phyloP scores from a whole-genome alignment of 2,329 filamentous ascomycete genomes.

The Fonsecaea nubica region DNA sequence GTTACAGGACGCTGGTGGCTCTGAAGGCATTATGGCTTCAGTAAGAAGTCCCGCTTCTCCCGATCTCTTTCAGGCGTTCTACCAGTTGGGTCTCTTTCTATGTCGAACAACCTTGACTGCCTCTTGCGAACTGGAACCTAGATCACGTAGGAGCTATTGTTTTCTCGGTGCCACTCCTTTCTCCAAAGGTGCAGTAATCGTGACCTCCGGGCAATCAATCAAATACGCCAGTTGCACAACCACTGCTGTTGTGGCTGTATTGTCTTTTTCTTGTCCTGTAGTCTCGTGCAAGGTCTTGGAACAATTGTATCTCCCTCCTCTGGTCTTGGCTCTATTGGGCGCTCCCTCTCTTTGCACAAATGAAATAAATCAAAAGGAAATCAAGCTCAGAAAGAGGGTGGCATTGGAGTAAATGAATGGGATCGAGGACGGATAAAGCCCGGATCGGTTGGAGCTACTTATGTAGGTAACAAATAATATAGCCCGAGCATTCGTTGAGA shows the following conservation, averaged over 20 bases:
- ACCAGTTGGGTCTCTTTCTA: background rate
- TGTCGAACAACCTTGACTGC: too few relatives aligned
- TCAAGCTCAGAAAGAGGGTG: background rate
- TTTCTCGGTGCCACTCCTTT: background rate
- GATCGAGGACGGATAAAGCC: background rate
- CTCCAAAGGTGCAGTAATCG: background rate
- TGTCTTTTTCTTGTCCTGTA: background rate
- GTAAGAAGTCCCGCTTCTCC: background rate
- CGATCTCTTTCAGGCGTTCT: background rate
- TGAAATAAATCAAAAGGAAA: background rate
- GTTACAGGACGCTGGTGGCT: conserved; percentile 6
- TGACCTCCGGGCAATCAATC: background rate
- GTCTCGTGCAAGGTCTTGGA: background rate
- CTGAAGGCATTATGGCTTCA: background rate
- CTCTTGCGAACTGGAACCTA: too few relatives aligned
- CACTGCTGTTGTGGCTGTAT: background rate
- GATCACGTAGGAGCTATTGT: background rate
- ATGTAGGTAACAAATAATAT: background rate
- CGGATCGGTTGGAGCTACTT: background rate
- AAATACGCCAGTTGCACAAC: background rate
- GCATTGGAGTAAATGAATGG: background rate
- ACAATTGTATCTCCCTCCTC: background rate
- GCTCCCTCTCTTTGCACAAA: background rate
- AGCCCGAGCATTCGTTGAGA: background rate
- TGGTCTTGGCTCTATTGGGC: background rate